Evolutionary conservation across 805 yeast genomes (phyloP), one percentile per base, ranked within the genome.

Genomic region (Wickerhamomyces silvicola): DNA sequence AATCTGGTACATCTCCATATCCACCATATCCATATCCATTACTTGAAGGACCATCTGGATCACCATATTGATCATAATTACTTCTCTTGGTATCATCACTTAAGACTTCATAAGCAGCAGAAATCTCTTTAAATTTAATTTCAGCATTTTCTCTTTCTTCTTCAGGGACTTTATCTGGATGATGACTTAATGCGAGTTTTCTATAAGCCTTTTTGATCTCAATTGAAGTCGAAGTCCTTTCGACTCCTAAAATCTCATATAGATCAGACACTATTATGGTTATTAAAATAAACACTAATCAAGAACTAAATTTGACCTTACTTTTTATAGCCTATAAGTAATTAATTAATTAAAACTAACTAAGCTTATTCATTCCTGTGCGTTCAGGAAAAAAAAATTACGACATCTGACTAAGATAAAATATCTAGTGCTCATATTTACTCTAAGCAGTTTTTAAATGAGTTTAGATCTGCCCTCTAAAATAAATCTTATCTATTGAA

Each of bases 141-240:
- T 86, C 97, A 4, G 94, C 82, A 13, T 64, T 72, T 11, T 67
- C 79, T 37, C 92, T 65, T 15, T 75, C 75, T 8, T 72, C 75
- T 42, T 76, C 84, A 1, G 74, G 54, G 2, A 75, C 87, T 53
- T 92, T 90, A 56, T 90, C 97, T 0, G 97, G 97, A 57, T 90
- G 97, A 47, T 78, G 74, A 38, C 66, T 64, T 24, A 90, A 66
- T 9, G 97, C 97, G 30, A 86, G 68, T 45, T 78, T 81, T 43
- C 94, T 70, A 58, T 85, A 90, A 0, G 96, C 94, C 55, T 73
- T 78, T 46, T 80, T 80, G 52, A 90, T 84, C 41, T 88, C 96
- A 2, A 59, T 60, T 20, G 72, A 58, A 1, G 85, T 59, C 0
- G 96, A 94, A 13, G 71, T 65, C 3, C 66, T 53, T 6, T 71